Evolutionary conservation across 75 land plant species (phyloP).

Genomic region (Pseudotsuga menziesii): DNA sequence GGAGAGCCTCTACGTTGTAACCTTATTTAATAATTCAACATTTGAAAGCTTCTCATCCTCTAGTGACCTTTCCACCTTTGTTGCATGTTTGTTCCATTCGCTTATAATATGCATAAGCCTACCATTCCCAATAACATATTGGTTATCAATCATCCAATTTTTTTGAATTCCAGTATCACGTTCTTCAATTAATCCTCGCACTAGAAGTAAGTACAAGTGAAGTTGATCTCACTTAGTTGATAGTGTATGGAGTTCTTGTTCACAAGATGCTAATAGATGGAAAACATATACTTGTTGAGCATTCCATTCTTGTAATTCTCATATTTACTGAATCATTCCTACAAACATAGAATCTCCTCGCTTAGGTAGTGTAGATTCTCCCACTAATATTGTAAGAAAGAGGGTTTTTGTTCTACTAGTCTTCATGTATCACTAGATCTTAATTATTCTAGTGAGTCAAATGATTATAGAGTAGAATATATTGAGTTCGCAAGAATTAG

Average conservation of each 20-base stretch:
- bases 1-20: constrained; percentile 28
- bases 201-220: no score
- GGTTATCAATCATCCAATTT: not conserved
- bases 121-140: constrained; percentile 92
- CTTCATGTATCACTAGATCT: no score
- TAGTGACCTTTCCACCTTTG: constrained; percentile 93
- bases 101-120: constrained; percentile 81
- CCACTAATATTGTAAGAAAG: constrained; percentile 44
- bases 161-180: no score
- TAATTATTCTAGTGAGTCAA: no score
- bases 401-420: no score
- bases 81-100: constrained; percentile 92
- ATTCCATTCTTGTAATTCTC: constrained; percentile 76
- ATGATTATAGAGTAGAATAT: no score
- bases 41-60: constrained; percentile 72
- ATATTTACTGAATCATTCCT: constrained; percentile 87
- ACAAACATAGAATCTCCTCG: constrained; percentile 90
- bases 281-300: constrained; percentile 96
- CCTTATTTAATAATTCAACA: constrained; percentile 66
- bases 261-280: constrained; percentile 88
- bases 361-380: constrained; percentile 80
- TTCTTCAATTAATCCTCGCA: no score
- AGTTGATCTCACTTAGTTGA: constrained; percentile 55
- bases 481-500: no score
- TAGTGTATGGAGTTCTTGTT: constrained; percentile 86